Evolutionary conservation across 2,329 filamentous ascomycete species (phyloP), one percentile per base, ranked within the genome.

Genomic region (Arthroderma sp.): DNA sequence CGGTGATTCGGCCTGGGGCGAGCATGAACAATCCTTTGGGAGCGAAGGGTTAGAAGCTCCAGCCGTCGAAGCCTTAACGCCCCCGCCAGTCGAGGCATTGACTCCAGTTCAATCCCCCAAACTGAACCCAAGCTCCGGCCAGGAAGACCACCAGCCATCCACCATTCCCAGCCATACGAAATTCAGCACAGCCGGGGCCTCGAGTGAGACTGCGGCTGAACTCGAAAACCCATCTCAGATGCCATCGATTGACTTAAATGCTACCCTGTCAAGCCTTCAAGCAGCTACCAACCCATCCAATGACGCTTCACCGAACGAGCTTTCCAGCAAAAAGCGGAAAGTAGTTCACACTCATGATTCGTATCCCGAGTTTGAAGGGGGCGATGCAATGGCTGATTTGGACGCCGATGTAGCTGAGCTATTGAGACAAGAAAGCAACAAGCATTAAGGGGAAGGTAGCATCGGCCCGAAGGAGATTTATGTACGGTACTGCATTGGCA

Each of bases 71-170:
- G 63, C 68, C 47, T 41, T 55, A 86, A 88, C 62, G 81, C 82
- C 11, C 82, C 91, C 91, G 1, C 83, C 91, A 63, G 79, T 95
- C 58, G 91, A 97, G 70, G 87, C 85, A 4, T 78, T 96, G 57
- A 96, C 91, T 0, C 79, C 80, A 19, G 73, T 77, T 54, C 76
- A 72, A 6, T 78, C 76, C 4, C 77, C 77, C 0, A 66, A 70
- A 54, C 71, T 69, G 55, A 67, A 59, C 25, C 51, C 58, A 33
- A 39, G 23, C 33, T n/a, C 31, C 2, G 43, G 54, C 6, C 41
- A 44, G 31, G 44, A 17, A 15, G 41, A 31, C 39, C 35, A 35
- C 19, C 47, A 44, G 38, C 49, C 25, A 35, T 39, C 44, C 23
- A 54, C 13, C 41, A 52, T 41, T 56, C 38, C 17, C 37, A 38